A percentile compares a stretch with the other conserved stretches of the same genome.
Evolutionary conservation across 306 rosid genomes (phyloP).

Genomic region (Alnus rubra): DNA sequence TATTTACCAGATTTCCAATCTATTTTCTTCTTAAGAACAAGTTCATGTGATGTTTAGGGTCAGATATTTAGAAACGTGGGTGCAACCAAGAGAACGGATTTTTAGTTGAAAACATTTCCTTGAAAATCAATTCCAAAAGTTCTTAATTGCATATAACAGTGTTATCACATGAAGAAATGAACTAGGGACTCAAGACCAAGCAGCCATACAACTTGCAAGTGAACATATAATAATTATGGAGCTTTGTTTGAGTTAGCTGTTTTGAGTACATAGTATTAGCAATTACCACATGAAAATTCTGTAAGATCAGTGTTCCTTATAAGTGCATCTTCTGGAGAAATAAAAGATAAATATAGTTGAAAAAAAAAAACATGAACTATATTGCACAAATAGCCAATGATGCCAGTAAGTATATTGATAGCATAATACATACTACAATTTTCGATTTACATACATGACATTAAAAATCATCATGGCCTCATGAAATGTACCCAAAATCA

Average conservation of each 20-base stretch:
- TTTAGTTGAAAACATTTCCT: background rate
- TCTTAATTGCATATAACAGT: background rate
- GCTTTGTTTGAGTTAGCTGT: no score
- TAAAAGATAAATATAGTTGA: background rate
- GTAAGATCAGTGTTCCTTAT: background rate
- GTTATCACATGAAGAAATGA: background rate
- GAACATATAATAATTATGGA: background rate
- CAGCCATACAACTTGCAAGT: background rate
- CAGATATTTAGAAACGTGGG: background rate
- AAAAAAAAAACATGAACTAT: background rate
- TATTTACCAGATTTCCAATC: background rate
- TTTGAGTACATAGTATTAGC: no score
- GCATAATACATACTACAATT: background rate
- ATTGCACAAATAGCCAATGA: background rate
- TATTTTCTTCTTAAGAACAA: background rate
- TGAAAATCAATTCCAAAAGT: background rate
- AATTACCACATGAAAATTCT: slow-evolving; percentile 7
- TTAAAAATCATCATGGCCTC: background rate
- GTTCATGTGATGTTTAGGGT: background rate
- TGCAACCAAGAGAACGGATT: slow-evolving; percentile 15
- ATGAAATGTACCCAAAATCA: background rate
- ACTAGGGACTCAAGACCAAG: background rate
- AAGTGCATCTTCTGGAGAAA: background rate
- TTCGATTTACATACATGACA: no score
- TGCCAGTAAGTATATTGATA: background rate